Evolutionary conservation across 2,329 filamentous ascomycete species (phyloP).

Genomic region (Apiospora aurea): DNA sequence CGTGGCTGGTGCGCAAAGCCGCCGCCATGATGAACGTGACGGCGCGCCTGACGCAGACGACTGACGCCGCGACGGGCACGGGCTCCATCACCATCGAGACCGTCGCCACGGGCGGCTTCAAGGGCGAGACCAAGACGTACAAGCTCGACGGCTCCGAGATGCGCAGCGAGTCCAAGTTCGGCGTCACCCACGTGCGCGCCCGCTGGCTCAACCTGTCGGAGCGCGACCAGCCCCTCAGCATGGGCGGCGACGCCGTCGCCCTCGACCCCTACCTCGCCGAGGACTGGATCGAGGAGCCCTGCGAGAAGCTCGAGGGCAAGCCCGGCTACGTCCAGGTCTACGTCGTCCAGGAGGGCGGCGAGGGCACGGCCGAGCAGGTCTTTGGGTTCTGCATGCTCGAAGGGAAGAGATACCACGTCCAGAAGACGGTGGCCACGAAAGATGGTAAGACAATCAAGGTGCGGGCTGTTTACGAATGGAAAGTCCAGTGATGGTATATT

Average conservation of each 20-base stretch:
- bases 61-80: not conserved
- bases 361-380: slow-evolving; percentile 7
- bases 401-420: slow-evolving; percentile 15
- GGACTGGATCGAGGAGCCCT: slow-evolving; percentile 16
- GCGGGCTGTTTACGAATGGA: slow-evolving; percentile 15
- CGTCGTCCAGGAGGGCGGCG: slow-evolving; percentile 21
- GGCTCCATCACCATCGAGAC: slow-evolving; percentile 19
- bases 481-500: not conserved
- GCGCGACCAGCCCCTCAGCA: slow-evolving; percentile 1
- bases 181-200: slow-evolving; percentile 17
- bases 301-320: not conserved
- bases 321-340: slow-evolving; percentile 14
- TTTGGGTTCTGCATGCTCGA: slow-evolving; percentile 15
- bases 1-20: slow-evolving; percentile 17
- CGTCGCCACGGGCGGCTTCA: slow-evolving; percentile 15
- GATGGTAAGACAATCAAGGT: not conserved
- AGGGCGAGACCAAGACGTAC: slow-evolving; percentile 22
- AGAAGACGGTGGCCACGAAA: slow-evolving; percentile 18
- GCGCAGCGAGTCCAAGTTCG: slow-evolving; percentile 17
- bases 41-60: slow-evolving; percentile 14
- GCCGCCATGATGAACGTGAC: slow-evolving; percentile 9
- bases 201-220: slow-evolving; percentile 2
- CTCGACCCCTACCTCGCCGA: slow-evolving; percentile 10
- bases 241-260: not conserved
- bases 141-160: slow-evolving; percentile 9